Evolutionary conservation across 1,284 basidiomycete species (phyloP), one percentile per base, ranked within the genome.

Genomic region (Flammula alnicola): DNA sequence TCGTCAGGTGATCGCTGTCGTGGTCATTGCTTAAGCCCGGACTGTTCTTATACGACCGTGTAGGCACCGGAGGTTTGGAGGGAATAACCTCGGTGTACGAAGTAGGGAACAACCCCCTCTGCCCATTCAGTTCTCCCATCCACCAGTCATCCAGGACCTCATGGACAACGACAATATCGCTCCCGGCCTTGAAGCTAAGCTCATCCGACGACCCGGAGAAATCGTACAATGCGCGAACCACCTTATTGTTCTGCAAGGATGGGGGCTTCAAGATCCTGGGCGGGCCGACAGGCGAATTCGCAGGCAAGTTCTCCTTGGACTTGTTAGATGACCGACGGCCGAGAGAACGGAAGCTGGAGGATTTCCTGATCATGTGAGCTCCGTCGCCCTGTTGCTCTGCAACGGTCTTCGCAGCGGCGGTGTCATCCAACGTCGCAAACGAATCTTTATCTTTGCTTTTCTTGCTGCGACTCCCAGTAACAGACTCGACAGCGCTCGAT

Each of bases 121-220:
- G 75, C 11, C 88, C 88, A 42, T 73, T 70, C 22, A 84, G 63
- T 65, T 90, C 83, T 10, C 91, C 91, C 71, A 92, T 81, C 84
- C 88, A 92, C 92, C 92, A 95, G 47, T 83, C 90, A 49, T 88
- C 86, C 27, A 90, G 72, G 0, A 92, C 86, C 65, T 93, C 88
- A 30, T 82, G 83, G 19, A 89, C 62, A 14, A 93, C 84, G 14
- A 77, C 66, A 49, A 95, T 86, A 56, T 90, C 81, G 40, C 88
- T 85, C 0, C 91, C 92, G 5, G 75, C 71, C 48, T 71, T 77
- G 69, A 94, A 86, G 26, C 78, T 78, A 35, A 95, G 72, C 66
- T 94, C 92, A 59, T 93, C 91, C 3, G 80, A 74, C 5, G 80
- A 80, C 0, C 83, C 88, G 0, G 74, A 68, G 65, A 91, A 94